phyloP scores from a whole-genome alignment of 768 basidiomycete genomes.

The Xerocomus potaroensis region DNA sequence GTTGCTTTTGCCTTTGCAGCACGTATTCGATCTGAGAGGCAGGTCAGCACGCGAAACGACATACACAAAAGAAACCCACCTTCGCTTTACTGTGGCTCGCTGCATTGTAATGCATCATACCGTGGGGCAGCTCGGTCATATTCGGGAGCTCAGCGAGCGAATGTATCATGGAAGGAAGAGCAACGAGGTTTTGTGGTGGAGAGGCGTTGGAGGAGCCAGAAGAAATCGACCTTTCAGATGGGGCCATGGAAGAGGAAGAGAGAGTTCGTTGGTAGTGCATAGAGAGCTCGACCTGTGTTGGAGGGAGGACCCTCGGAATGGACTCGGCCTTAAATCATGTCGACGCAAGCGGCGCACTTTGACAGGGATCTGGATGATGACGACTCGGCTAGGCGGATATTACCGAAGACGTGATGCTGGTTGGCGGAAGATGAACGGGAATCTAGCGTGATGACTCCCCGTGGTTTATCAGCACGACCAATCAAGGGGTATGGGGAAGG shows the following conservation, averaged over 20 bases:
- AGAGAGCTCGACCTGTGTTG: conserved; percentile 12
- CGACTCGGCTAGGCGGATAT: conserved; percentile 28
- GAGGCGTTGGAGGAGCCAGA: conserved; percentile 30
- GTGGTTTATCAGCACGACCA: conserved; percentile 31
- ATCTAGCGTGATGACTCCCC: conserved; percentile 30
- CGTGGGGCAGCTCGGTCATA: conserved; percentile 29
- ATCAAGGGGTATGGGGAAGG: conserved; percentile 31
- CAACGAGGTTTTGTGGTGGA: conserved; percentile 26
- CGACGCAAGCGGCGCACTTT: conserved; percentile 20
- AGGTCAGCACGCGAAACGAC: conserved; percentile 3
- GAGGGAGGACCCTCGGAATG: conserved; percentile 5
- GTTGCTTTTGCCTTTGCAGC: conserved; percentile 30
- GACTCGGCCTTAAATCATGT: conserved; percentile 25
- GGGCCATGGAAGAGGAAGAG: conserved; percentile 32
- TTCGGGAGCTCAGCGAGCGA: conserved; percentile 29
- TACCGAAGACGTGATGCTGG: conserved; percentile 32
- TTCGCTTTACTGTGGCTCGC: conserved; percentile 29
- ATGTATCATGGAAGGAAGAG: conserved; percentile 32
- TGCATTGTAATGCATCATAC: conserved; percentile 31
- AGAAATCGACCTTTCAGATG: conserved; percentile 31
- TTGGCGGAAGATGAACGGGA: conserved; percentile 31
- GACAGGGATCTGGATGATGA: conserved; percentile 22
- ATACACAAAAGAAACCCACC: conserved; percentile 8
- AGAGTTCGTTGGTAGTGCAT: conserved; percentile 31
- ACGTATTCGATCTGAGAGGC: conserved; percentile 29